A percentile compares a stretch with the other conserved stretches of the same genome.
Conservation (phyloP, 1,284 basidiomycete species). For the Boletus semigastroideus region DNA sequence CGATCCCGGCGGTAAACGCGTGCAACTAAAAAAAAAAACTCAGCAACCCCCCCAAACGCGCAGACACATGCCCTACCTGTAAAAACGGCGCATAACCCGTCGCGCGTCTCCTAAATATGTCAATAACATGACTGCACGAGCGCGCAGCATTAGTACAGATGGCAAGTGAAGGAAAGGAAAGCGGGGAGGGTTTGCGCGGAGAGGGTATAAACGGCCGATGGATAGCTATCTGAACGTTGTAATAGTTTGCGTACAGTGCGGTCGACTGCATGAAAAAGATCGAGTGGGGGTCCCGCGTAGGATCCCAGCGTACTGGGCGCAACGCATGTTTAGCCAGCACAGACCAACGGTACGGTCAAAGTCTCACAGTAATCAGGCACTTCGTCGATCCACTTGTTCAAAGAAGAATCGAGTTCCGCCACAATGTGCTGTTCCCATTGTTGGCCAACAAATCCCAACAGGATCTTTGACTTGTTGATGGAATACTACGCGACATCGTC, state of each 20-base stretch:
- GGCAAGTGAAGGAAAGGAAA: conserved; percentile 71
- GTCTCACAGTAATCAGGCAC: conserved; percentile 64
- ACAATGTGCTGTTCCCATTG: conserved; percentile 71
- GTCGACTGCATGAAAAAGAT: conserved; percentile 72
- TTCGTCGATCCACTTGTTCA: conserved; percentile 76
- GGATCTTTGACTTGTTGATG: conserved; percentile 64
- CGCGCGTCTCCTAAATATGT: conserved; percentile 47
- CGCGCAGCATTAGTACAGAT: conserved; percentile 85
- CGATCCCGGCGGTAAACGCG: conserved; percentile 48
- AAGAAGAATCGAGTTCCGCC: conserved; percentile 70
- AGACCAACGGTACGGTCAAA: not conserved
- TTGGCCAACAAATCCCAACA: conserved; percentile 57
- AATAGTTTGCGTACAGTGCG: conserved; percentile 64
- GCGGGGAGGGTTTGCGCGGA: conserved; percentile 52
- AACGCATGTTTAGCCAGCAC: not conserved
- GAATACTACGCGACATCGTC: conserved; percentile 52
- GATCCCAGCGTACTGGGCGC: conserved; percentile 69
- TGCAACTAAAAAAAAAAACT: conserved; percentile 24
- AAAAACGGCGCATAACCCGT: conserved; percentile 37
- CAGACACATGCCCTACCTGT: conserved; percentile 33
- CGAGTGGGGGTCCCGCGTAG: conserved; percentile 51
- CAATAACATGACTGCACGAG: conserved; percentile 73
- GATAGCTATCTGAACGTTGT: conserved; percentile 74
- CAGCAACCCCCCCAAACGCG: conserved; percentile 5
- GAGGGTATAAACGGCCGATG: conserved; percentile 83